Evolutionary conservation across 768 basidiomycete genomes (phyloP).

Genomic region (Lactifluus echinatus): DNA sequence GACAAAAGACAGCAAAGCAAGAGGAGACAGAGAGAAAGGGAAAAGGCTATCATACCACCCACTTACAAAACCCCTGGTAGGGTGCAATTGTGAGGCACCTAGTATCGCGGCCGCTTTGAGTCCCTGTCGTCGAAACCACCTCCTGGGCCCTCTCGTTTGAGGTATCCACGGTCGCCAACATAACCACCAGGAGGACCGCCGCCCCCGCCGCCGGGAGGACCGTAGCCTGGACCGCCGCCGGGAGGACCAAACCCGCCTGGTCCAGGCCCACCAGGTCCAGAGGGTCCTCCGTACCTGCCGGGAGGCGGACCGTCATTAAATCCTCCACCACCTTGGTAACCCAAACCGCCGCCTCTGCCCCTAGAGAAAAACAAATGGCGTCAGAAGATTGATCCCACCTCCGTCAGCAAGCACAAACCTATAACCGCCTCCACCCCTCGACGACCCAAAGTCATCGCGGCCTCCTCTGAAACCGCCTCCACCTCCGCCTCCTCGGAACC

Average conservation of each 20-base stretch:
- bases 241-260: constrained; percentile 37
- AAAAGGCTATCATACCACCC: constrained; percentile 18
- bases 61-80: constrained; percentile 5
- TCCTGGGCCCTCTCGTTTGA: constrained; percentile 69
- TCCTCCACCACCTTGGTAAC: constrained; percentile 19
- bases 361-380: neutral
- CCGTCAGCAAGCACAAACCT: constrained; percentile 15
- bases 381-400: neutral
- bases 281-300: constrained; percentile 31
- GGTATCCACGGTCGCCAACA: constrained; percentile 47
- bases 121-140: constrained; percentile 67
- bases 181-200: constrained; percentile 17
- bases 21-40: constrained; percentile 6
- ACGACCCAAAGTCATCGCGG: constrained; percentile 20
- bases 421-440: constrained; percentile 26
- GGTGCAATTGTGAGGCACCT: constrained; percentile 5
- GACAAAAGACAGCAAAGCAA: constrained; percentile 4
- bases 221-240: constrained; percentile 28
- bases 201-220: constrained; percentile 28
- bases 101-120: constrained; percentile 74
- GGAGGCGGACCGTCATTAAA: constrained; percentile 31
- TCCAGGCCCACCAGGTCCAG: constrained; percentile 31
- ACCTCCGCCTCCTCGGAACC: constrained; percentile 23
- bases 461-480: constrained; percentile 26
- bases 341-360: constrained; percentile 21